Conservation (phyloP, 192 early-diverging fungal genomes). For the Gonapodya prolifera region DNA sequence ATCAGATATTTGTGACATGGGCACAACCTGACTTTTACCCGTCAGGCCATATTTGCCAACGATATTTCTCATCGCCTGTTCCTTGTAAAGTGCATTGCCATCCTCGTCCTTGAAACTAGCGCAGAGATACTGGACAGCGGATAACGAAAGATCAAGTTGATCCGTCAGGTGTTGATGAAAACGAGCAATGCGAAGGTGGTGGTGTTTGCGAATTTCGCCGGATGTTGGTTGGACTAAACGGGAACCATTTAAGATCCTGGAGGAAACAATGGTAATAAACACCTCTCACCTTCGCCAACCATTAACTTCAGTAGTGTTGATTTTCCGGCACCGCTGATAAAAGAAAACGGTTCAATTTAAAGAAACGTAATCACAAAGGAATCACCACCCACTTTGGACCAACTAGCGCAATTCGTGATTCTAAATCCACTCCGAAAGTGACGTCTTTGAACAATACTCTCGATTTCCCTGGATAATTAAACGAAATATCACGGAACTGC, state of each 20-base stretch:
- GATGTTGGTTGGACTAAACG: constrained; percentile 8
- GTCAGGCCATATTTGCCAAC: constrained; percentile 10
- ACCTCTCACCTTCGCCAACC: constrained; percentile 7
- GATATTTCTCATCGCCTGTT: constrained; percentile 12
- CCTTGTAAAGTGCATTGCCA: constrained; percentile 6
- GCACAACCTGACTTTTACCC: constrained; percentile 11
- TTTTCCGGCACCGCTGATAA: constrained; percentile 7
- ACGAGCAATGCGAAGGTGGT: constrained; percentile 13
- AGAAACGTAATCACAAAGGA: background rate
- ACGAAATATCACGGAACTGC: constrained; percentile 10
- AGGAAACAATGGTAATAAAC: background rate
- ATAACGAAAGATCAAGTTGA: constrained; percentile 4
- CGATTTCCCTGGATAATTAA: background rate
- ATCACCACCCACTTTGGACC: constrained; percentile 27
- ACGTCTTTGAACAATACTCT: constrained; percentile 11
- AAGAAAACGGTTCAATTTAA: background rate
- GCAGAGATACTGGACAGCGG: constrained; percentile 5
- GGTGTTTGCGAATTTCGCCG: constrained; percentile 6
- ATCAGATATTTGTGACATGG: constrained; percentile 6
- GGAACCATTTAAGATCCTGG: background rate
- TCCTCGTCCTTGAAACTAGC: constrained; percentile 1
- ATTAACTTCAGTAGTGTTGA: constrained; percentile 10
- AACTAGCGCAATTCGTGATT: constrained; percentile 9
- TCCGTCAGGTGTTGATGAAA: constrained; percentile 12
- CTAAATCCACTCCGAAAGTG: constrained; percentile 10